These are phyloP conservation scores for Oryza meyeriana DNA, from an alignment of 176 grass and related monocot genomes.

Conservation along the genomic window DNA sequence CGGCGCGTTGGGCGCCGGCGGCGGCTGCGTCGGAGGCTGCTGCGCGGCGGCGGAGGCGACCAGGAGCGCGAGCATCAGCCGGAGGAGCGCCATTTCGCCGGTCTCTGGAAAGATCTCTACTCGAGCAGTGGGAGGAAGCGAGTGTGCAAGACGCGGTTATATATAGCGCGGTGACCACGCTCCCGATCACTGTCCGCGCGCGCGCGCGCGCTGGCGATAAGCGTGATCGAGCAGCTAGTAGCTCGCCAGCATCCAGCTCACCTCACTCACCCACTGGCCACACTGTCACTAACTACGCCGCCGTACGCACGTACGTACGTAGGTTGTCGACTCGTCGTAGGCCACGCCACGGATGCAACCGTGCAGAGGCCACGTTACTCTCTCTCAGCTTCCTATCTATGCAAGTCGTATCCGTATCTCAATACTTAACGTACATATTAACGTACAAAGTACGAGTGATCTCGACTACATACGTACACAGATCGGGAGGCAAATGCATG, in stretches of 20 bases:
- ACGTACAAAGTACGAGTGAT: neutral
- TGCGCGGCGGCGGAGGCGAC: constrained; percentile 59
- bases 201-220: neutral
- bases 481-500: neutral
- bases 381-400: neutral
- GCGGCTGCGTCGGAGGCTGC: constrained; percentile 41
- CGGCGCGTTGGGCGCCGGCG: constrained; percentile 30
- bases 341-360: neutral
- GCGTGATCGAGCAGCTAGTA: neutral
- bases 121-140: constrained; percentile 55
- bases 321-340: neutral
- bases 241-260: constrained; percentile 13
- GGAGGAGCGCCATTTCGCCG: constrained; percentile 39
- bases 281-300: neutral
- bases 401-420: neutral
- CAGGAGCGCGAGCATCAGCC: constrained; percentile 39
- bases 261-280: constrained; percentile 3
- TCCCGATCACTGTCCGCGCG: neutral
- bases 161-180: constrained; percentile 31
- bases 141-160: constrained; percentile 33
- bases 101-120: neutral
- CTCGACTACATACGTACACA: neutral
- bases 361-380: neutral
- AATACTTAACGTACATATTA: neutral
- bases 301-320: neutral